These are phyloP conservation scores for Iberis pinnata DNA, from an alignment of 345 rosid species.

Conservation along the genomic window DNA sequence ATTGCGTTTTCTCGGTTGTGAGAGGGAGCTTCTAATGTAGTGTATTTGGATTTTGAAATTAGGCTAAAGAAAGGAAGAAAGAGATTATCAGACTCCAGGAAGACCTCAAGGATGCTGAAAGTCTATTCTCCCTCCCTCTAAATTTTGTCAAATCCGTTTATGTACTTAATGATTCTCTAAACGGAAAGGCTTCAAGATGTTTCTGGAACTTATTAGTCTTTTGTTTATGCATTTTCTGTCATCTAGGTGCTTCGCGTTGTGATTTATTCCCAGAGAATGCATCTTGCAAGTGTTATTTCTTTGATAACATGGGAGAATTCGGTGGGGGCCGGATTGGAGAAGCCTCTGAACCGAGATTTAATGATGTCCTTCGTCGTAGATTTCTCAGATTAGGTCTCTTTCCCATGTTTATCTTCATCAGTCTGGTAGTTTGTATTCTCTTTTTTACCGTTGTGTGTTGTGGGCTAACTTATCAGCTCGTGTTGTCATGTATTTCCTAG, in stretches of 20 bases:
- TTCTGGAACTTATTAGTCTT: background rate
- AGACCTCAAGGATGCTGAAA: slow-evolving; percentile 80
- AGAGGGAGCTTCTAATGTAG: slow-evolving; percentile 12
- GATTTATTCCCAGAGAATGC: slow-evolving; percentile 56
- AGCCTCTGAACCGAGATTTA: slow-evolving; percentile 47
- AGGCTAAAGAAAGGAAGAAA: slow-evolving; percentile 84
- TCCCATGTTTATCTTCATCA: background rate
- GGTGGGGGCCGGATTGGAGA: slow-evolving; percentile 35
- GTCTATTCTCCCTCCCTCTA: slow-evolving; percentile 28
- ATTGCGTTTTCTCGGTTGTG: slow-evolving; percentile 3
- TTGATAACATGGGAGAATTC: slow-evolving; percentile 60
- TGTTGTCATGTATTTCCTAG: slow-evolving; percentile 32
- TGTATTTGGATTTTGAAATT: slow-evolving; percentile 2
- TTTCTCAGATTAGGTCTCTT: slow-evolving; percentile 71
- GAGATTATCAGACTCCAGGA: slow-evolving; percentile 64
- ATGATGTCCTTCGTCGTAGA: slow-evolving; percentile 60
- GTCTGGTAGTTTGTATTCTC: background rate
- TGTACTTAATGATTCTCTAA: background rate
- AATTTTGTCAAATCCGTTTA: background rate
- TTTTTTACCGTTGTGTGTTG: background rate
- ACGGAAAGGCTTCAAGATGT: background rate
- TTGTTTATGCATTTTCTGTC: background rate
- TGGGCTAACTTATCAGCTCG: slow-evolving; percentile 16
- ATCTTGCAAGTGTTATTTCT: slow-evolving; percentile 84
- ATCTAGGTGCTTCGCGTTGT: slow-evolving; percentile 45